These are phyloP conservation scores for Akanthomyces lecanii DNA, from an alignment of 2,329 filamentous ascomycete genomes.

Conservation along the genomic window DNA sequence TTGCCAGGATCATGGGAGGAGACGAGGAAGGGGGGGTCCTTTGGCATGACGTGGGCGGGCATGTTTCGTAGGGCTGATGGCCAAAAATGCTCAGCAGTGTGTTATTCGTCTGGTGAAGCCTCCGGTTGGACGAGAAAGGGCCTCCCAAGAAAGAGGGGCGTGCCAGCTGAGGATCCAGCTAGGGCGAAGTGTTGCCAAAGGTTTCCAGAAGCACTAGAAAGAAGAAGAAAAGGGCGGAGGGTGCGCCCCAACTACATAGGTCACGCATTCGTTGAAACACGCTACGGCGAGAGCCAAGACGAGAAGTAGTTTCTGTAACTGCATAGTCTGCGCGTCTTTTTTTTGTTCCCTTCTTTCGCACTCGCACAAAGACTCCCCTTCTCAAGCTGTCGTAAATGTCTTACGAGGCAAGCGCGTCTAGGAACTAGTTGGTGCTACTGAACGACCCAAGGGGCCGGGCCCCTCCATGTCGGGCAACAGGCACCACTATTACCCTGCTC, in stretches of 20 bases:
- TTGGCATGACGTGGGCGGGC: constrained; percentile 2
- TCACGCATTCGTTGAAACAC: not conserved
- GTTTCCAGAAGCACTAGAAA: not conserved
- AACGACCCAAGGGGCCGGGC: too few relatives aligned
- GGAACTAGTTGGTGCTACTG: too few relatives aligned
- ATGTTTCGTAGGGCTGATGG: constrained; percentile 15
- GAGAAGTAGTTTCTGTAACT: not conserved
- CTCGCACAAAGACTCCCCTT: too few relatives aligned
- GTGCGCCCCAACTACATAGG: not conserved
- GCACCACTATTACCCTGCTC: constrained; percentile 10
- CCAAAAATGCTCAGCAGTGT: not conserved
- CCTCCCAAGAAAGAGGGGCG: not conserved
- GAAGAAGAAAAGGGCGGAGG: not conserved
- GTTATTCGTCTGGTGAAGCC: constrained; percentile 9
- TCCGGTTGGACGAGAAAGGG: constrained; percentile 8
- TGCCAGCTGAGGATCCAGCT: not conserved
- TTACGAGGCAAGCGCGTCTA: too few relatives aligned
- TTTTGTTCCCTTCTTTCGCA: too few relatives aligned
- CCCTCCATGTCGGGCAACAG: not conserved
- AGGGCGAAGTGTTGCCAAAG: not conserved
- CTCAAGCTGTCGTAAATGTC: too few relatives aligned
- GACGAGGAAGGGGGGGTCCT: not conserved
- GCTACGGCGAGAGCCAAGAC: not conserved
- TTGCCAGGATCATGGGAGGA: constrained; percentile 14
- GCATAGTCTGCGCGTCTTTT: not conserved